Base-by-base conservation (phyloP, 2,329 filamentous ascomycete species). In the Neoscytalidium dimidiatum region DNA sequence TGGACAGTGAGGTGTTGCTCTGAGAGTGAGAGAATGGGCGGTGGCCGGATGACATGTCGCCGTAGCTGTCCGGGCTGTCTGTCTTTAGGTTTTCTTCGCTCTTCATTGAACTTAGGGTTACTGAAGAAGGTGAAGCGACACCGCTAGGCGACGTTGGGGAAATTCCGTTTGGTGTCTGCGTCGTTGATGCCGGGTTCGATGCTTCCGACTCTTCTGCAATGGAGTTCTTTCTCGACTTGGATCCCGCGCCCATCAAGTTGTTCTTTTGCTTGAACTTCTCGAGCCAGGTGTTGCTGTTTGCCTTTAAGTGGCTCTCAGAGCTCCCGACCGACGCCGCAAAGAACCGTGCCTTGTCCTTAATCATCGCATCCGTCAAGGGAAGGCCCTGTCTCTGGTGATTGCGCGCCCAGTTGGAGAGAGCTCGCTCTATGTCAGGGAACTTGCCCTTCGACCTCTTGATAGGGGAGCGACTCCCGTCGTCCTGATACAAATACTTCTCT, bases 221-320 rank as follows among this genome's bases (percentile, higher is more conserved):
- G 6, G 85, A 86, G 31, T 79, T 78, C 73, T 86, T 87, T 51
- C 85, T 78, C 49, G 82, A 81, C 70, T 83, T 84, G 3, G 56
- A 46, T 29, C 56, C 56, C 11, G 83, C 79, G 41, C 84, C 82
- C 69, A 82, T 77, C 11, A 90, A 73, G 68, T 85, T 88, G 75
- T 96, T 90, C 80, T 94, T 97, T 74, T 92, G 88, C 82, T 97
- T 97, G 83, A 98, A 98, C 75, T 95, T 96, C 73, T 97, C 92
- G 35, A 98, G 84, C 94, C 94, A 97, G 69, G 84, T 88, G 31
- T 87, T 82, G 69, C 87, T 95, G 69, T 92, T 86, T 56, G 86
- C 86, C 71, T 90, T 91, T 64, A 90, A 78, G 57, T 92, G 87
- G 68, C 85, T 88, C 62, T 96, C 92, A 3, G 88, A 86, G 65